These are phyloP conservation scores for Spinellus fusiger DNA, from an alignment of 192 early-diverging fungal genomes.

Conservation along the genomic window DNA sequence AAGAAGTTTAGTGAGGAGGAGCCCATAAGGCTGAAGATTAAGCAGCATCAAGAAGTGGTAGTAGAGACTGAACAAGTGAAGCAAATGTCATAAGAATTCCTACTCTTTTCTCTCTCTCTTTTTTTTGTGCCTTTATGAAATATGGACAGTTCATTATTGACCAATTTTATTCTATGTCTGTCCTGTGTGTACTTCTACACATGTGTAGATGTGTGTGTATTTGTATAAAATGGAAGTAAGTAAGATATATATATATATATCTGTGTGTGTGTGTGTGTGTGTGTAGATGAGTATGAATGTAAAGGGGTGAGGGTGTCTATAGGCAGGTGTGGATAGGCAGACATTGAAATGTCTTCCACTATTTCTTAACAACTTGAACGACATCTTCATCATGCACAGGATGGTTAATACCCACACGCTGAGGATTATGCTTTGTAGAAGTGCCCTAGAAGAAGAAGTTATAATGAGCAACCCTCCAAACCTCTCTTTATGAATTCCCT, in stretches of 20 bases:
- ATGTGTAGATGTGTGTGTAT: no score
- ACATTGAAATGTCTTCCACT: not conserved
- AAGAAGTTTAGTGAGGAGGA: constrained; percentile 9
- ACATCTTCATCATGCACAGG: constrained; percentile 92
- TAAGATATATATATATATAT: no score
- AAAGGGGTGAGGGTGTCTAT: no score
- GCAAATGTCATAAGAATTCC: not conserved
- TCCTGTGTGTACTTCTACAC: no score
- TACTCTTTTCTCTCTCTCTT: not conserved
- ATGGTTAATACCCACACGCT: constrained; percentile 84
- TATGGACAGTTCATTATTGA: no score
- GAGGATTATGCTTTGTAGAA: constrained; percentile 95
- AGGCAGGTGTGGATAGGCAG: no score
- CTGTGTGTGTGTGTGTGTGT: no score
- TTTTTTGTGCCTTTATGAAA: no score
- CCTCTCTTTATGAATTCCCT: not conserved
- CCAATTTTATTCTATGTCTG: no score
- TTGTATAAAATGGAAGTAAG: no score
- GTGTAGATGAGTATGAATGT: no score
- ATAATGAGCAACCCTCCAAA: constrained; percentile 3
- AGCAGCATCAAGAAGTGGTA: constrained; percentile 35
- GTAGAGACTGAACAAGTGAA: constrained; percentile 12
- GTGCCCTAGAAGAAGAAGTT: constrained; percentile 41
- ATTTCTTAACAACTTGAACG: constrained; percentile 73
- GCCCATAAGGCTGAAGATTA: constrained; percentile 27